These are phyloP conservation scores for Inga oerstediana DNA, from an alignment of 306 rosid species.

Conservation along the genomic window DNA sequence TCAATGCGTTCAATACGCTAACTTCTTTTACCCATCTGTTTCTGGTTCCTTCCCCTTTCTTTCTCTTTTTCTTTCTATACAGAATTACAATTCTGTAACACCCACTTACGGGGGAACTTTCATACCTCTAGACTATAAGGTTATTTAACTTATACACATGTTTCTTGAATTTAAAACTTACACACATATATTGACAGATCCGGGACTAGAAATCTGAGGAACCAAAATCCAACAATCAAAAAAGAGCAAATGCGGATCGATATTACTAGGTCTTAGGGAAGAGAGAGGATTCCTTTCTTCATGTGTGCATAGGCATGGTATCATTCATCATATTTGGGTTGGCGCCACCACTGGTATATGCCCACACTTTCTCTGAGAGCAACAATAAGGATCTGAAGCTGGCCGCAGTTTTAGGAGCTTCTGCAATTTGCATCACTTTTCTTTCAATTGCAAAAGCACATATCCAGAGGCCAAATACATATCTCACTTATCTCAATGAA, in stretches of 20 bases:
- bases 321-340: slow-evolving; percentile 75
- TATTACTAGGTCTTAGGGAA: slow-evolving; percentile 54
- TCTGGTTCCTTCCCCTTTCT: no score
- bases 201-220: slow-evolving; percentile 54
- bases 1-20: no score
- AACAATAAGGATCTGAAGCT: slow-evolving; percentile 60
- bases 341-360: slow-evolving; percentile 70
- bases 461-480: slow-evolving; percentile 42
- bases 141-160: no score
- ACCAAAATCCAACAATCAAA: slow-evolving; percentile 31
- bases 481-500: slow-evolving; percentile 38
- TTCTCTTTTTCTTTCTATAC: no score
- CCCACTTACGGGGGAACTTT: slow-evolving; percentile 15
- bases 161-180: slow-evolving; percentile 19
- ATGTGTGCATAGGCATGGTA: slow-evolving; percentile 50
- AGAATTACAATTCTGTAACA: no score
- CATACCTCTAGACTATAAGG: no score
- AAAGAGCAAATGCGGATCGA: slow-evolving; percentile 32
- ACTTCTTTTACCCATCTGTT: no score
- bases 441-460: slow-evolving; percentile 66
- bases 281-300: slow-evolving; percentile 56
- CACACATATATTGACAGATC: slow-evolving; percentile 42
- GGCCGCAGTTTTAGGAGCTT: slow-evolving; percentile 70
- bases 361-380: slow-evolving; percentile 63
- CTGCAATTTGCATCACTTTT: slow-evolving; percentile 61